Percentiles rank a stretch among this genome's conserved stretches.
Conservation (phyloP, 164 flowering plant species). For the Dillenia suffruticosa region DNA sequence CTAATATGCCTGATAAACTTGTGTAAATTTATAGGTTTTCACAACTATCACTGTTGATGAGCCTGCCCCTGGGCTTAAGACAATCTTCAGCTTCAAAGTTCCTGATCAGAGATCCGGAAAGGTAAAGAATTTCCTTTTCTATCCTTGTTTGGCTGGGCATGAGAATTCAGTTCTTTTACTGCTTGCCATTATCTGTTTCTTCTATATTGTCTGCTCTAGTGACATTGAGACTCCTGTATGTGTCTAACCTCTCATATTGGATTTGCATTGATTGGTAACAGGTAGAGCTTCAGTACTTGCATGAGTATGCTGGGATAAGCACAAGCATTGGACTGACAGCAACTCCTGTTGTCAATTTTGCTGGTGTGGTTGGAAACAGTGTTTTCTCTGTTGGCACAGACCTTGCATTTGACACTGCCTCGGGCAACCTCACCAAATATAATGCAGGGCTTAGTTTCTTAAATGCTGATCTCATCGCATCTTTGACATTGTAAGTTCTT, state of each 20-base stretch:
- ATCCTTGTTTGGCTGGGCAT: not conserved
- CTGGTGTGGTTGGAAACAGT: slow-evolving; percentile 60
- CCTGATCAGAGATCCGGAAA: slow-evolving; percentile 90
- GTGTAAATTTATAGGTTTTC: slow-evolving; percentile 33
- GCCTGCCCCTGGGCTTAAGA: slow-evolving; percentile 82
- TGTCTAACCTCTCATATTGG: not conserved
- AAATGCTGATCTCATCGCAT: slow-evolving; percentile 56
- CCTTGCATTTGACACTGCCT: slow-evolving; percentile 60
- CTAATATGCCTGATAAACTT: slow-evolving; percentile 1
- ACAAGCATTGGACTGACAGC: slow-evolving; percentile 75
- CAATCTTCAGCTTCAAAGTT: slow-evolving; percentile 59
- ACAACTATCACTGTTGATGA: slow-evolving; percentile 72
- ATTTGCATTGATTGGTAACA: slow-evolving; percentile 16
- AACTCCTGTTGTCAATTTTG: slow-evolving; percentile 63
- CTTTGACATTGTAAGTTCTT: slow-evolving; percentile 57
- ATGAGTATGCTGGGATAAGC: slow-evolving; percentile 69
- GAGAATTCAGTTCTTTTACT: not conserved
- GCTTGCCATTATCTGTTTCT: not conserved
- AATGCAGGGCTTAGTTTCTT: slow-evolving; percentile 60
- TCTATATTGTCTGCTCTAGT: no score
- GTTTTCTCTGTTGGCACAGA: slow-evolving; percentile 53
- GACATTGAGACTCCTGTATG: not conserved
- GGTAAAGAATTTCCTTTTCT: slow-evolving; percentile 28
- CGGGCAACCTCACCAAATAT: slow-evolving; percentile 51
- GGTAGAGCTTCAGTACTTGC: slow-evolving; percentile 73